Percentiles rank a stretch among this genome's conserved stretches.
phyloP scores from a whole-genome alignment of 768 basidiomycete genomes.

The Mycena maculata region DNA sequence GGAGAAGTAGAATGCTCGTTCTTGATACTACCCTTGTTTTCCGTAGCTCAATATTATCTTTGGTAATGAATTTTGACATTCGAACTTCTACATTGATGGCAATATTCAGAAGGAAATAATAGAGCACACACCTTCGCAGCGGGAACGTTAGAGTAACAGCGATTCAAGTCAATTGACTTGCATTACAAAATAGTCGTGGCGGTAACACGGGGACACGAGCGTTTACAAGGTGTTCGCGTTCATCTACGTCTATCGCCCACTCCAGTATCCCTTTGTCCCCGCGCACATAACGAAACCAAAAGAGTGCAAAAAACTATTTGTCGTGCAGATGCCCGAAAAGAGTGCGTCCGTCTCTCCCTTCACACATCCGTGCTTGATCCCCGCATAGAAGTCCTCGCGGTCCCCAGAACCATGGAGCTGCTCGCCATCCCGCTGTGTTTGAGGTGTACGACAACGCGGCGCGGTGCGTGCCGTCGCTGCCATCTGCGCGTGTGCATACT shows the following conservation, averaged over 20 bases:
- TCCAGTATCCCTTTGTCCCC: slow-evolving; percentile 91
- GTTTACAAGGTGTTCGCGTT: too few species aligned
- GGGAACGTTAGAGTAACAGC: too few species aligned
- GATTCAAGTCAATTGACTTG: too few species aligned
- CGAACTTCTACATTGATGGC: too few species aligned
- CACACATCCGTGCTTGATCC: not conserved
- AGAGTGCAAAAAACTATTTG: slow-evolving; percentile 95
- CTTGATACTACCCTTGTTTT: too few species aligned
- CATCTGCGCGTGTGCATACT: not conserved
- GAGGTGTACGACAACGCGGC: slow-evolving; percentile 98
- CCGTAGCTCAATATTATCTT: too few species aligned
- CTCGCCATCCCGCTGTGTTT: slow-evolving; percentile 95
- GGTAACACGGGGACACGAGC: too few species aligned
- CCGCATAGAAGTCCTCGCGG: slow-evolving; percentile 87
- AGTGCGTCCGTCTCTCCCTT: slow-evolving; percentile 68
- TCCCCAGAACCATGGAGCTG: slow-evolving; percentile 99
- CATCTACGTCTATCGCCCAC: not conserved
- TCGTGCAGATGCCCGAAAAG: slow-evolving; percentile 94
- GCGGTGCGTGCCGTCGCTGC: slow-evolving; percentile 55
- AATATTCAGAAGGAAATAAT: too few species aligned
- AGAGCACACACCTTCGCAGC: too few species aligned
- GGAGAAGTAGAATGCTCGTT: too few species aligned
- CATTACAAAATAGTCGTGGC: too few species aligned
- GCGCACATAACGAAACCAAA: slow-evolving; percentile 98
- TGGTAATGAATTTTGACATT: too few species aligned